A percentile compares a stretch with the other conserved stretches of the same genome.
Conservation (phyloP, 495 filamentous ascomycete genomes). For the Lasiosphaeria ovina region DNA sequence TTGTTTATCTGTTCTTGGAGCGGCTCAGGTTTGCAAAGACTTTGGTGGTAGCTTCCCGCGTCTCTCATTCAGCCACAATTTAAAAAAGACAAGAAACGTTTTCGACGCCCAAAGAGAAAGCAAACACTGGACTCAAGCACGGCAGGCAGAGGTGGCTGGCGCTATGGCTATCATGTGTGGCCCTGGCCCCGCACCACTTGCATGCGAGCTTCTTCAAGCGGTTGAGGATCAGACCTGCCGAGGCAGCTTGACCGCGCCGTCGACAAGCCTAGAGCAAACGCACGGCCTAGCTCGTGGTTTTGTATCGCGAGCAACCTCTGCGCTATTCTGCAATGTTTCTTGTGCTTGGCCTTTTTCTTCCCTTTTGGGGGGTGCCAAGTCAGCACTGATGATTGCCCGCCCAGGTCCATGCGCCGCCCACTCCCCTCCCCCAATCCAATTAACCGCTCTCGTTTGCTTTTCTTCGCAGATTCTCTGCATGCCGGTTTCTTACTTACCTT, state of each 20-base stretch:
- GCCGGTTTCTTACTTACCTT: no score
- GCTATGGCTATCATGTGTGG: no score
- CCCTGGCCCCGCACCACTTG: no score
- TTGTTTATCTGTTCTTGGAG: no score
- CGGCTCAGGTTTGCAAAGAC: background rate
- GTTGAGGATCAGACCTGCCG: conserved; percentile 3
- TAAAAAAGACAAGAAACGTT: no score
- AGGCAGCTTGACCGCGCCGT: conserved; percentile 1
- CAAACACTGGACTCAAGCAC: no score
- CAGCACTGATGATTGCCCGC: background rate
- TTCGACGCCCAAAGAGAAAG: no score
- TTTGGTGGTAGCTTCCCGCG: background rate
- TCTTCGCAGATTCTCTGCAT: no score
- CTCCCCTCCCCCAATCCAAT: background rate
- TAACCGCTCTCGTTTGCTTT: background rate
- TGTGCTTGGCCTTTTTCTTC: background rate
- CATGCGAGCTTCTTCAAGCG: background rate
- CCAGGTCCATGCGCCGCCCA: background rate
- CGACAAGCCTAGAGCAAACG: background rate
- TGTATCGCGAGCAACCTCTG: background rate
- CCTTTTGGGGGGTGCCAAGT: background rate
- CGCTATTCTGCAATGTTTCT: background rate
- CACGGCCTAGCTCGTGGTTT: background rate
- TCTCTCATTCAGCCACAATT: conserved; percentile 1
- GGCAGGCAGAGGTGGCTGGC: no score